phyloP scores from a whole-genome alignment of 73 alveolate species.

The Stentor roeselii region DNA sequence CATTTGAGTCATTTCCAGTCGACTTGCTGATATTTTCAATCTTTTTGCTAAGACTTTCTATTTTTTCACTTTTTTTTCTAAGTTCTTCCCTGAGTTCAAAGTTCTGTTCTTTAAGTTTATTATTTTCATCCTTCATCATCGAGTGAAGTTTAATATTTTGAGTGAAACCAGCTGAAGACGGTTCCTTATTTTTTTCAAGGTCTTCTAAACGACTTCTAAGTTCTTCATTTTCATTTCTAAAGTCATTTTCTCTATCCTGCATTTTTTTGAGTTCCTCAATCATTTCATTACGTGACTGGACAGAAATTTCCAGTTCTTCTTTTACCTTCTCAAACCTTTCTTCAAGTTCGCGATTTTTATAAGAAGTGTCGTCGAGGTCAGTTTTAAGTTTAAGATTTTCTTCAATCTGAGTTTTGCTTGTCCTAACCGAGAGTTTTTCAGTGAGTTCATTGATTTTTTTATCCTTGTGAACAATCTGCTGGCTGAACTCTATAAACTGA shows the following conservation, averaged over 20 bases:
- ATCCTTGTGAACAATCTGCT: background rate
- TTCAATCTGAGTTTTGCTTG: background rate
- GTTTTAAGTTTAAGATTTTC: background rate
- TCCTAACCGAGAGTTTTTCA: background rate
- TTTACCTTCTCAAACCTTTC: background rate
- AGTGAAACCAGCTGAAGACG: background rate
- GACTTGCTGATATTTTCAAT: background rate
- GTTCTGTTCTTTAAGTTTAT: background rate
- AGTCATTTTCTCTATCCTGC: background rate
- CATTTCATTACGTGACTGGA: background rate
- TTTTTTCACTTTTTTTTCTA: background rate
- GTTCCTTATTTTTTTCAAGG: background rate
- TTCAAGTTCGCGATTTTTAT: background rate
- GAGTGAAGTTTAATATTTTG: constrained; percentile 16
- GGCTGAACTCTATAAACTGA: background rate
- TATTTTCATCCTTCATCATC: constrained; percentile 12
- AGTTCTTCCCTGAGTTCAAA: background rate
- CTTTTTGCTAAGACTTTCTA: background rate
- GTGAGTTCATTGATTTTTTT: background rate
- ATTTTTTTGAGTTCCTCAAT: background rate
- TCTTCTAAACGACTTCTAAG: background rate
- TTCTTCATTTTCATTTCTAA: background rate
- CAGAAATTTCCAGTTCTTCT: constrained; percentile 7
- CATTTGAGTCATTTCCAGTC: background rate
- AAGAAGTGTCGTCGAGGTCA: background rate